phyloP scores from a whole-genome alignment of 192 early-diverging fungal genomes.

The Chytriomyces sp. region DNA sequence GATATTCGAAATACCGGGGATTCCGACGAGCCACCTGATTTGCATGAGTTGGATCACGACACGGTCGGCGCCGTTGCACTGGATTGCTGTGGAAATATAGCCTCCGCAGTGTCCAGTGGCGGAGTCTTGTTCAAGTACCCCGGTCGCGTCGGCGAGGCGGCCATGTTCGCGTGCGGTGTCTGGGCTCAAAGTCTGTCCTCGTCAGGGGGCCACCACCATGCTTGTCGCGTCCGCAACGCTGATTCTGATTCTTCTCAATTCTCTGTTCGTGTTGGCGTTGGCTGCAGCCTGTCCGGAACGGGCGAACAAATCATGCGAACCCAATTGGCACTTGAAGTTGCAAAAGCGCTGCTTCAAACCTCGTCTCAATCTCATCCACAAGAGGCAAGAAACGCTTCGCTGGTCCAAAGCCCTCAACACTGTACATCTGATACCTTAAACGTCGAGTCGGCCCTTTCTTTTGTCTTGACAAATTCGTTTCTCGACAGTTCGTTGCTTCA shows the following conservation, averaged over 20 bases:
- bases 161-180: constrained; percentile 78
- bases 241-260: no score
- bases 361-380: background rate
- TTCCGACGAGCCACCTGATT: constrained; percentile 3
- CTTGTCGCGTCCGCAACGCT: no score
- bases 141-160: constrained; percentile 86
- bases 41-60: constrained; percentile 46
- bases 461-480: background rate
- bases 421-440: no score
- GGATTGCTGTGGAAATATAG: constrained; percentile 62
- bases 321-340: constrained; percentile 63
- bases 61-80: constrained; percentile 89
- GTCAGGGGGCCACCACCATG: background rate
- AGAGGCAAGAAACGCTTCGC: constrained; percentile 15
- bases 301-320: constrained; percentile 88
- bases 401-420: no score
- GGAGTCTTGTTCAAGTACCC: constrained; percentile 80
- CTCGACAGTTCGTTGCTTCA: background rate
- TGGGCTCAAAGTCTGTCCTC: constrained; percentile 64
- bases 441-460: background rate
- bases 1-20: no score
- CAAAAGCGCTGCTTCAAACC: constrained; percentile 12
- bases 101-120: constrained; percentile 81
- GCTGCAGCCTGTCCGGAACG: constrained; percentile 69
- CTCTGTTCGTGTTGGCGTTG: constrained; percentile 37